Evolutionary conservation across 441 rosid species (phyloP), one percentile per base, ranked within the genome.

Genomic region (Gossypium laxum): DNA sequence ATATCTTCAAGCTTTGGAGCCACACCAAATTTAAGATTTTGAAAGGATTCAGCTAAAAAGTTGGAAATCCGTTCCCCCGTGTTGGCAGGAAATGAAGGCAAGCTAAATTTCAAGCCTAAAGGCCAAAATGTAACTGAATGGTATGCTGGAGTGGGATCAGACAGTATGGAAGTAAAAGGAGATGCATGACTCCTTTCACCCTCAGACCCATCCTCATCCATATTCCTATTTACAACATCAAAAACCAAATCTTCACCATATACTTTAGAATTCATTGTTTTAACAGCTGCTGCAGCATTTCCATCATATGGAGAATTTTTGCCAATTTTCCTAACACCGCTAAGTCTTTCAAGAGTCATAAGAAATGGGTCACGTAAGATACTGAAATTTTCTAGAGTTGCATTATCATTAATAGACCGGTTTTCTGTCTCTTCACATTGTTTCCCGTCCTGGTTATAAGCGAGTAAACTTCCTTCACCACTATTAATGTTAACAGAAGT

Each of bases 311-410:
- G 78, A 38, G 74, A 50, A 74, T 67, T 79, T 78, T 78, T 81
- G 73, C 76, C 32, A 72, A 75, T 61, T 74, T 75, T 84, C 76
- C 72, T 70, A 38, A 43, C 79, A 75, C 76, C 80, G 72, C 78
- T 72, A 61, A 87, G 84, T 80, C 76, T 82, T 75, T 41, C 80
- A 67, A 87, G 52, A 56, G 86, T 84, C 84, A 75, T 76, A 70
- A 89, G 88, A 79, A 87, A 91, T 1, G 94, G 90, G 77, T 89
- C 85, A 45, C 84, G 70, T 54, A 76, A 56, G 70, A 86, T 70
- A 74, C 56, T 73, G 69, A 85, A 85, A 75, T 74, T 75, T 47
- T 56, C 77, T 7, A 72, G 24, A 71, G 41, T 45, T 59, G 52
- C 75, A 48, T 68, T 72, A 63, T 69, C 76, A 77, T 73, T 79